Percentiles rank a stretch among this genome's conserved stretches.
These are phyloP conservation scores for Penicillium sp. DNA, from an alignment of 2,329 filamentous ascomycete genomes.

Conservation along the genomic window DNA sequence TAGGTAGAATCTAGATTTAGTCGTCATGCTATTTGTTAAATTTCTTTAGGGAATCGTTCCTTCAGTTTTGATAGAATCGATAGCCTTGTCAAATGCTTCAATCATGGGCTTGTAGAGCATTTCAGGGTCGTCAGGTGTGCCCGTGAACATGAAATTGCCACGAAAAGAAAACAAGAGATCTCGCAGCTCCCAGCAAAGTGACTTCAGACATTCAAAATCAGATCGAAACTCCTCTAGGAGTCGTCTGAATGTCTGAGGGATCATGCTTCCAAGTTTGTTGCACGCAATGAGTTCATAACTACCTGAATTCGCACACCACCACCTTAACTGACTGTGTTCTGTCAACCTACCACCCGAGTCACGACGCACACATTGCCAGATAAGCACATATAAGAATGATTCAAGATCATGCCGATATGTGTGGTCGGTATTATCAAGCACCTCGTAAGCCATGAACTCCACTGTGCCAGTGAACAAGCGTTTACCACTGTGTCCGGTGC, in stretches of 20 bases:
- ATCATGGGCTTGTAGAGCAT: slow-evolving; percentile 19
- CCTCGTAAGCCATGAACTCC: slow-evolving; percentile 34
- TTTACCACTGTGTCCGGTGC: slow-evolving; percentile 18
- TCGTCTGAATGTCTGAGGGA: slow-evolving; percentile 20
- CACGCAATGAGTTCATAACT: slow-evolving; percentile 14
- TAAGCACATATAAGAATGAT: slow-evolving; percentile 31
- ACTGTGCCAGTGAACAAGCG: slow-evolving; percentile 27
- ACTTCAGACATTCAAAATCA: slow-evolving; percentile 22
- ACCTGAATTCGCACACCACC: slow-evolving; percentile 27
- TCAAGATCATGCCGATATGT: slow-evolving; percentile 33
- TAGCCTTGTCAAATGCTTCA: slow-evolving; percentile 18
- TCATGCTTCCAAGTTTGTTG: slow-evolving; percentile 15
- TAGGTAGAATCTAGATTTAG: not conserved
- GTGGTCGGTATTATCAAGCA: slow-evolving; percentile 27
- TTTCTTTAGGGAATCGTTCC: not conserved
- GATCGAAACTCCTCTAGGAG: slow-evolving; percentile 23
- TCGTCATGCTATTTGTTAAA: not conserved
- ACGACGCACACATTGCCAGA: slow-evolving; percentile 18
- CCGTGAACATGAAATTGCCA: slow-evolving; percentile 10
- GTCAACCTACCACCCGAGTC: not conserved
- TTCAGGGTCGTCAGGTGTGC: slow-evolving; percentile 16
- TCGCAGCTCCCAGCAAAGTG: slow-evolving; percentile 21
- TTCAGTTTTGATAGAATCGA: slow-evolving; percentile 5
- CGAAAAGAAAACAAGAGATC: slow-evolving; percentile 18
- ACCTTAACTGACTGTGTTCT: slow-evolving; percentile 13